Evolutionary conservation across 2,329 filamentous ascomycete species (phyloP).

Genomic region (Exophiala dermatitidis): DNA sequence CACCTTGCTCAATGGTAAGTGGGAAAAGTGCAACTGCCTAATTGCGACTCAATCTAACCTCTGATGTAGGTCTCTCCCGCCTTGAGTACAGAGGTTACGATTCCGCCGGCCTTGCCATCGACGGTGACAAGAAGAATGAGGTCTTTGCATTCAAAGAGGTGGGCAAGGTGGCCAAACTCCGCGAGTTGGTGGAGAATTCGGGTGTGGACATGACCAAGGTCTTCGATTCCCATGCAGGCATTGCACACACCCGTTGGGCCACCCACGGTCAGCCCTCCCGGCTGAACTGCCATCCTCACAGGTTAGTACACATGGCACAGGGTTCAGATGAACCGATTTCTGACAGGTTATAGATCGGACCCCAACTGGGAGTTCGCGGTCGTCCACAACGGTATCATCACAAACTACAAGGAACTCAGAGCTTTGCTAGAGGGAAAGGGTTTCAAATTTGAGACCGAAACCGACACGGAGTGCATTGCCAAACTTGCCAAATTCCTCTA

Average conservation of each 20-base stretch:
- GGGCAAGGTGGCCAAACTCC: slow-evolving; percentile 96
- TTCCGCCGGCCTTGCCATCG: slow-evolving; percentile 88
- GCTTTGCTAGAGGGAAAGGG: slow-evolving; percentile 87
- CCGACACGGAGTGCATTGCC: slow-evolving; percentile 97
- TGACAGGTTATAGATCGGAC: slow-evolving; percentile 61
- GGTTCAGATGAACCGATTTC: neutral
- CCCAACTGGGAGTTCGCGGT: slow-evolving; percentile 92
- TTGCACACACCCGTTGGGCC: slow-evolving; percentile 98
- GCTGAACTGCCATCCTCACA: slow-evolving; percentile 95
- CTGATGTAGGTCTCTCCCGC: slow-evolving; percentile 67
- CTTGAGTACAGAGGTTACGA: slow-evolving; percentile 99
- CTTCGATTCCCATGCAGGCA: slow-evolving; percentile 96
- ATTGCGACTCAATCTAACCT: neutral
- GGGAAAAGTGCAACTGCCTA: slow-evolving; percentile 15
- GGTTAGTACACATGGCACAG: slow-evolving; percentile 49
- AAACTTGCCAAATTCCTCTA: slow-evolving; percentile 98
- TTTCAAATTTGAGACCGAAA: slow-evolving; percentile 98
- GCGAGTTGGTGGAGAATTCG: slow-evolving; percentile 78
- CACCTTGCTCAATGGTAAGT: slow-evolving; percentile 88
- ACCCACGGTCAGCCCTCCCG: slow-evolving; percentile 93
- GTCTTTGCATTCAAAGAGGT: slow-evolving; percentile 98
- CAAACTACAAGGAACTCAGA: slow-evolving; percentile 99
- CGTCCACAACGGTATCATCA: slow-evolving; percentile 99
- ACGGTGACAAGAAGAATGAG: slow-evolving; percentile 98
- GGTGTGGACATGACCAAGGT: slow-evolving; percentile 81